These are phyloP conservation scores for Ophiostoma sp. DNA, from an alignment of 2,329 filamentous ascomycete species.

Conservation along the genomic window DNA sequence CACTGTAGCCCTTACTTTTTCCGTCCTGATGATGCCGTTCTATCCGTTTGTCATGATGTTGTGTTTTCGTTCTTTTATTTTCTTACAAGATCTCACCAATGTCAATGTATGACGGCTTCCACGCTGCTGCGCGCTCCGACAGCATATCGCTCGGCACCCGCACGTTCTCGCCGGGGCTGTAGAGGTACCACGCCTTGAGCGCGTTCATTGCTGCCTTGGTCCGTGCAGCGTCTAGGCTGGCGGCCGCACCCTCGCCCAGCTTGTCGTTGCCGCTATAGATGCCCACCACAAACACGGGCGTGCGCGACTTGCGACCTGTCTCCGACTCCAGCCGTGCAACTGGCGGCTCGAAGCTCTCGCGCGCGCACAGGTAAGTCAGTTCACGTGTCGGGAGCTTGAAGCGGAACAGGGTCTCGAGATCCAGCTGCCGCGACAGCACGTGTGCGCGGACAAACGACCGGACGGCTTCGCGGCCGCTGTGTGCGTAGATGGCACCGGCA, in stretches of 20 bases:
- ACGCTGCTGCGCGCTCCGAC: constrained; percentile 53
- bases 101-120: constrained; percentile 64
- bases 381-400: constrained; percentile 83
- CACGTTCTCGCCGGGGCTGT: constrained; percentile 65
- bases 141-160: constrained; percentile 66
- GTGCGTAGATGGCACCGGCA: constrained; percentile 77
- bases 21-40: background rate
- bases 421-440: constrained; percentile 71
- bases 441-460: constrained; percentile 80
- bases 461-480: constrained; percentile 71
- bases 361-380: constrained; percentile 71
- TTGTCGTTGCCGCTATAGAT: constrained; percentile 89
- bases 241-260: constrained; percentile 81
- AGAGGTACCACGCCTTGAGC: constrained; percentile 93
- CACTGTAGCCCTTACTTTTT: background rate
- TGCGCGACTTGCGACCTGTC: constrained; percentile 77
- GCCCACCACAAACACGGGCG: constrained; percentile 88
- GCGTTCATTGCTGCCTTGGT: constrained; percentile 75
- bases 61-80: background rate
- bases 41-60: background rate
- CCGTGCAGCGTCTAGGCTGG: constrained; percentile 71
- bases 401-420: constrained; percentile 71
- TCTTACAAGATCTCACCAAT: constrained; percentile 61
- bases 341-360: constrained; percentile 84
- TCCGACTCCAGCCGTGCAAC: constrained; percentile 84